Evolutionary conservation across 441 rosid genomes (phyloP).

Genomic region (Raphanus hybrid): DNA sequence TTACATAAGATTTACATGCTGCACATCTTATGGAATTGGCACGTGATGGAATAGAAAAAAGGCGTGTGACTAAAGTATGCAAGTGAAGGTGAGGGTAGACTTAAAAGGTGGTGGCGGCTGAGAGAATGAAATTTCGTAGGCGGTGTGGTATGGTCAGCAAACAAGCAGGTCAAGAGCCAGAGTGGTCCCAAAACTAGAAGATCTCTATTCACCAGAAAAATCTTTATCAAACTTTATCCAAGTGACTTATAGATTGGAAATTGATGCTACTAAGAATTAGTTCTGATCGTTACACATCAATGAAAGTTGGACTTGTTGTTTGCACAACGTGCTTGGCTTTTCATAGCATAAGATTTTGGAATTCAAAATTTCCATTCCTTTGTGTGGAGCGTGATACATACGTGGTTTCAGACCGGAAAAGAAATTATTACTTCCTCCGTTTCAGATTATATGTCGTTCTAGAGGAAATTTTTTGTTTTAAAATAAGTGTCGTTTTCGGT

Average conservation of each 20-base stretch:
- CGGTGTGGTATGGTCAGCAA: constrained; percentile 33
- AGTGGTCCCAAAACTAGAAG: constrained; percentile 39
- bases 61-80: constrained; percentile 47
- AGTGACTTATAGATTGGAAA: background rate
- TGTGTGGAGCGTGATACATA: background rate
- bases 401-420: background rate
- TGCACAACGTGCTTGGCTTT: no score
- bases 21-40: constrained; percentile 23
- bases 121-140: constrained; percentile 17
- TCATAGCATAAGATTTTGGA: no score
- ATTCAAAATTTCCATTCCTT: no score
- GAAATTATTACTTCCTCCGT: no score
- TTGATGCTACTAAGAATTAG: background rate
- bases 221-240: constrained; percentile 1
- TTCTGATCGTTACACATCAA: background rate
- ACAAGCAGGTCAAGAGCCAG: background rate
- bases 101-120: constrained; percentile 34
- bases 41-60: constrained; percentile 43
- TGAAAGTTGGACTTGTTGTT: background rate
- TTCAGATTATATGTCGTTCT: no score
- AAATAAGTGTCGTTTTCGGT: no score
- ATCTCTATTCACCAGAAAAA: constrained; percentile 23
- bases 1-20: constrained; percentile 15
- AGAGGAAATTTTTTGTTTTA: no score
- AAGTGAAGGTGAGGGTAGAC: constrained; percentile 23